Base-by-base conservation (phyloP, 1,139 yeast species). In the Blastobotrys illinoisensis region DNA sequence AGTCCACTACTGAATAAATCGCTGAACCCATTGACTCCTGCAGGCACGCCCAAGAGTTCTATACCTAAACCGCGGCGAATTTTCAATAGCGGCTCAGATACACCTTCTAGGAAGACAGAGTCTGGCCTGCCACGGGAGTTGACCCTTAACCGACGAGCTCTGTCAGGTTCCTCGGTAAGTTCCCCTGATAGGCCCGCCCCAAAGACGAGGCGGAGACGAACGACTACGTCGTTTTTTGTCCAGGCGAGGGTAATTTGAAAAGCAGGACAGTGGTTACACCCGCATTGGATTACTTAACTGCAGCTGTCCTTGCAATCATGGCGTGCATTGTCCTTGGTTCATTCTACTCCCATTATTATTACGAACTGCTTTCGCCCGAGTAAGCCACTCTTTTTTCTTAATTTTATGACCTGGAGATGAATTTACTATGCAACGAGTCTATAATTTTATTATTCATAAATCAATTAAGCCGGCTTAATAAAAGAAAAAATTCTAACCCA, bases 171-270 rank as follows among this genome's bases (percentile, higher is more conserved):
- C 11, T 49, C 55, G 40, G 23, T 47, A 3, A 24, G 24, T 5
- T 16, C 49, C 5, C 13, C 20, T 2, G 21, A 16, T 9, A n/a
- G 13, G 1, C 40, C 50, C 32, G 36, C 44, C 16, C 49, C 45
- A 24, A 55, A 50, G 48, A 46, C 54, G n/a, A 49, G 53, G 11
- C 52, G 54, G n/a, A 26, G 46, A 26, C 36, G 55, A 9, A 26
- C 56, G 19, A 20, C 55, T 20, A 40, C 53, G 21, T 53, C 64
- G 60, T 61, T 61, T 60, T 60, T 60, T 54, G 59, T 54, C 36
- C 55, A 51, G 47, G 64, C 63, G 63, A 58, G 62, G 47, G 62
- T 56, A 56, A 59, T 49, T 13, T 57, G 54, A 51, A 44, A 19
- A 24, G 18, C 11, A 9, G 23, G 58, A 55, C 63, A 59, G 62